These are phyloP conservation scores for Eimeria brunetti DNA, from an alignment of 169 alveolate species.

Conservation along the genomic window DNA sequence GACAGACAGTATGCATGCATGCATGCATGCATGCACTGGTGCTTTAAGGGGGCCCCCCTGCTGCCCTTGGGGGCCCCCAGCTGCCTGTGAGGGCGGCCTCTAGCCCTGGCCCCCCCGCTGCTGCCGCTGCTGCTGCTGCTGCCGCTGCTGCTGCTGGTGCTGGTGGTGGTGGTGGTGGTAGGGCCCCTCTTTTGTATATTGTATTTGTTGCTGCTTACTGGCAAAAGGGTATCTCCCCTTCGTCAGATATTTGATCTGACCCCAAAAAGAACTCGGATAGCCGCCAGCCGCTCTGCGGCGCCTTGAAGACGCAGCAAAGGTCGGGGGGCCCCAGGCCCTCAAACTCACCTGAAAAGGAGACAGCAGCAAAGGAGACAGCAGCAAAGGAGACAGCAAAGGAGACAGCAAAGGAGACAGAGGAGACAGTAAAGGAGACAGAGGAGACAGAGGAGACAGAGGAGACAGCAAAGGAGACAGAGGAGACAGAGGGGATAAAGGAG, in stretches of 20 bases:
- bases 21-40: neutral
- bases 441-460: neutral
- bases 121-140: too few relatives aligned
- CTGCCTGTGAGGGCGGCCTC: too few relatives aligned
- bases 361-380: neutral
- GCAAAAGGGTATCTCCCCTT: constrained; percentile 3
- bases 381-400: neutral
- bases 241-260: neutral
- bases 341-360: constrained; percentile 1
- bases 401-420: neutral
- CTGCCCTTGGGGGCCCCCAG: neutral
- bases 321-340: constrained; percentile 65
- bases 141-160: too few relatives aligned
- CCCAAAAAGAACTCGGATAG: neutral
- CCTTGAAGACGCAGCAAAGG: constrained; percentile 13
- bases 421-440: too few relatives aligned
- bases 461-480: neutral
- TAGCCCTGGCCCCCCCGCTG: too few relatives aligned
- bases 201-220: neutral
- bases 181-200: too few relatives aligned
- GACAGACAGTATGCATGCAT: too few relatives aligned
- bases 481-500: too few relatives aligned
- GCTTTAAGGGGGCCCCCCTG: neutral
- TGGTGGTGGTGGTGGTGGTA: too few relatives aligned
- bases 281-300: neutral